phyloP scores from a whole-genome alignment of 2,329 filamentous ascomycete species.

The Aureobasidium melanogenum region DNA sequence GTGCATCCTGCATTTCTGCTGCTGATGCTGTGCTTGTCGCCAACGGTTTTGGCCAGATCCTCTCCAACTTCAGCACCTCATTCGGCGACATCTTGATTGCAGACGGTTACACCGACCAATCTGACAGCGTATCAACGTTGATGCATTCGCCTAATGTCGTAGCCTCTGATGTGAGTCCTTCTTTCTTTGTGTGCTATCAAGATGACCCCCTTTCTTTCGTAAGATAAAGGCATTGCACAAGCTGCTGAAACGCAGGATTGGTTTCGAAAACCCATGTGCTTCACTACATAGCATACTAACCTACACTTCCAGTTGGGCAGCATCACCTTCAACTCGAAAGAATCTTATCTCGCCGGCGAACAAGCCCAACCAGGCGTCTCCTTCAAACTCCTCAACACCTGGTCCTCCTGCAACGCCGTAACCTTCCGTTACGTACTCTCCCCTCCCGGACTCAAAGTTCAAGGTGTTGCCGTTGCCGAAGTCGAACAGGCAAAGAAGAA shows the following conservation, averaged over 20 bases:
- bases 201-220: too few relatives aligned
- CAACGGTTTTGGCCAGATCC: constrained; percentile 21
- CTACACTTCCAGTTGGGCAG: neutral
- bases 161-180: neutral
- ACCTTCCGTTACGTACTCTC: constrained; percentile 23
- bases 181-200: too few relatives aligned
- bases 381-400: constrained; percentile 23
- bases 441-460: constrained; percentile 18
- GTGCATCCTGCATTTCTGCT: neutral
- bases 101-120: constrained; percentile 23
- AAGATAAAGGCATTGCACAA: too few relatives aligned
- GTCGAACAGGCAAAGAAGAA: neutral
- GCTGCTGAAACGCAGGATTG: too few relatives aligned
- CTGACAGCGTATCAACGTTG: constrained; percentile 24
- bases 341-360: constrained; percentile 23
- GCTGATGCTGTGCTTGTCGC: constrained; percentile 21
- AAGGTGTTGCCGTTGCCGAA: constrained; percentile 15
- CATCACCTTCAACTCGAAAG: constrained; percentile 20
- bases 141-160: constrained; percentile 15
- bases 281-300: neutral
- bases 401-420: constrained; percentile 20
- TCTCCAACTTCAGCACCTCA: constrained; percentile 19
- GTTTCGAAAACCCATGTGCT: neutral
- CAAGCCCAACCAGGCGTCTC: constrained; percentile 23
- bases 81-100: constrained; percentile 19